Evolutionary conservation across 768 basidiomycete genomes (phyloP).

Genomic region (Tylopilus sp.): DNA sequence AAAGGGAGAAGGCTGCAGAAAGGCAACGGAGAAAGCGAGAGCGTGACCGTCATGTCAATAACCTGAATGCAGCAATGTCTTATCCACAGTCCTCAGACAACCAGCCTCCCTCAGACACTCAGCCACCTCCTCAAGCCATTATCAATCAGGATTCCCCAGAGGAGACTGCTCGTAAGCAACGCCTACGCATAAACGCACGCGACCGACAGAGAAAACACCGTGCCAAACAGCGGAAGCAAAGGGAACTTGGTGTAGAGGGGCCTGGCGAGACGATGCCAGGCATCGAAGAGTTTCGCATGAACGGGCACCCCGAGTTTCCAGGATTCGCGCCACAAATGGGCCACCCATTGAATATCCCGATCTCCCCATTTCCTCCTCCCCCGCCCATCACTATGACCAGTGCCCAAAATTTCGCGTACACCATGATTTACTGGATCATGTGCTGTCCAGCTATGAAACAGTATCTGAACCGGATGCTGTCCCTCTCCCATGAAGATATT

Average conservation of each 20-base stretch:
- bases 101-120: conserved; percentile 32
- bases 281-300: conserved; percentile 65
- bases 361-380: conserved; percentile 61
- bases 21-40: conserved; percentile 82
- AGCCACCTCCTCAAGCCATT: conserved; percentile 23
- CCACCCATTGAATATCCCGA: conserved; percentile 39
- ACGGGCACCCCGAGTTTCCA: conserved; percentile 39
- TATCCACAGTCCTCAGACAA: conserved; percentile 35
- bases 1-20: conserved; percentile 85
- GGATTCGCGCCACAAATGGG: conserved; percentile 36
- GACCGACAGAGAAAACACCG: conserved; percentile 85
- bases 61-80: conserved; percentile 40
- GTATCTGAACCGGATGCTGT: conserved; percentile 66
- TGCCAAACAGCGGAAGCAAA: conserved; percentile 73
- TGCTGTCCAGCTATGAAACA: conserved; percentile 55
- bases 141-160: conserved; percentile 47
- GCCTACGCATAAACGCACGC: conserved; percentile 71
- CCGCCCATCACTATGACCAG: conserved; percentile 34
- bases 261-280: conserved; percentile 65
- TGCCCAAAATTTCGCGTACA: conserved; percentile 79
- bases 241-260: conserved; percentile 81
- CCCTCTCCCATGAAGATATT: conserved; percentile 77
- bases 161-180: conserved; percentile 63
- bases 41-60: conserved; percentile 49
- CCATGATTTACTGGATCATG: conserved; percentile 71